A percentile compares a stretch with the other conserved stretches of the same genome.
phyloP scores from a whole-genome alignment of 768 basidiomycete genomes.

The Rhodotorula graminis region DNA sequence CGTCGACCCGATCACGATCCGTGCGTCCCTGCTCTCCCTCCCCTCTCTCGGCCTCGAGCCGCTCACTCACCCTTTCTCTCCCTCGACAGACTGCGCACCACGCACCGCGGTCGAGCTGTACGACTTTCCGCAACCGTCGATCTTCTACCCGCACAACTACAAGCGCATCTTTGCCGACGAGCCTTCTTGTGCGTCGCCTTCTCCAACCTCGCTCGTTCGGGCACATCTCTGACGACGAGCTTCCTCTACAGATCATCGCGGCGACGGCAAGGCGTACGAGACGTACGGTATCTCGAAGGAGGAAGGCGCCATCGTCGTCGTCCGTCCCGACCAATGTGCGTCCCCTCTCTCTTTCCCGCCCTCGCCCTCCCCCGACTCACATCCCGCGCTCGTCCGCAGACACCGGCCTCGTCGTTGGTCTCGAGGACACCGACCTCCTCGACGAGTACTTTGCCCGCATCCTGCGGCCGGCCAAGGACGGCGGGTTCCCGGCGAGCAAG shows the following conservation, averaged over 20 bases:
- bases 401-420: slow-evolving; percentile 33
- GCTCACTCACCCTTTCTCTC: neutral
- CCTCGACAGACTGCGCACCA: neutral
- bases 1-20: slow-evolving; percentile 47
- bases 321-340: slow-evolving; percentile 42
- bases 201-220: too few species aligned
- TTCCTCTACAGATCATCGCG: slow-evolving; percentile 25
- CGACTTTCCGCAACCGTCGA: slow-evolving; percentile 38
- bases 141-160: slow-evolving; percentile 39
- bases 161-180: slow-evolving; percentile 33
- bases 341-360: neutral
- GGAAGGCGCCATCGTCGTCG: slow-evolving; percentile 41
- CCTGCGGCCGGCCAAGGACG: slow-evolving; percentile 31
- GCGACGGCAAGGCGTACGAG: slow-evolving; percentile 43
- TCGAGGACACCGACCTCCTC: slow-evolving; percentile 38
- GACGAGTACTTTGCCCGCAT: slow-evolving; percentile 41
- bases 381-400: slow-evolving; percentile 4
- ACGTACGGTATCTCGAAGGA: slow-evolving; percentile 41
- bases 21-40: slow-evolving; percentile 15
- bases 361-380: neutral
- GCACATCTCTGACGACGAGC: neutral
- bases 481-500: slow-evolving; percentile 13
- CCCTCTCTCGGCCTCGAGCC: neutral
- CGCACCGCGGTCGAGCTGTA: slow-evolving; percentile 32
- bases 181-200: slow-evolving; percentile 12